phyloP scores from a whole-genome alignment of 495 filamentous ascomycete species.

The Pseudevernia furfuracea region DNA sequence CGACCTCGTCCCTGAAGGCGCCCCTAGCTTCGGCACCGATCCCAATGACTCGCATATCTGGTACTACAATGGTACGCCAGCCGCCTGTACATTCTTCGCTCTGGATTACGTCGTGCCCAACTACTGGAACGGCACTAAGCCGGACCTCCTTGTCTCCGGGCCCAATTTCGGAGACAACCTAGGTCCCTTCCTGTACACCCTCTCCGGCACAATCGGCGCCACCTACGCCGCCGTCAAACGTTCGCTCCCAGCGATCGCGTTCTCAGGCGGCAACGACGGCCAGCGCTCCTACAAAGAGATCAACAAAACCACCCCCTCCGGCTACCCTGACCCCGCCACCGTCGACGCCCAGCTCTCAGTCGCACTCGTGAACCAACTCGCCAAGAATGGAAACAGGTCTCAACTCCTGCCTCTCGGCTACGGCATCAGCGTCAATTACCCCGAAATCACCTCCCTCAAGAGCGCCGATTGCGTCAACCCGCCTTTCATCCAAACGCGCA shows the following conservation, averaged over 20 bases:
- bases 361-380: conserved; percentile 31
- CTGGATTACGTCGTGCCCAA: conserved; percentile 46
- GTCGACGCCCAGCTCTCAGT: conserved; percentile 32
- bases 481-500: conserved; percentile 31
- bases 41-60: conserved; percentile 38
- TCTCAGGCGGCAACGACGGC: conserved; percentile 28
- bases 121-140: conserved; percentile 32
- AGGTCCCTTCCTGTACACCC: conserved; percentile 35
- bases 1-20: conserved; percentile 27
- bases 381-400: conserved; percentile 26
- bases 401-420: conserved; percentile 35
- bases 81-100: conserved; percentile 34
- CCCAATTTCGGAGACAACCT: conserved; percentile 37
- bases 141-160: conserved; percentile 37
- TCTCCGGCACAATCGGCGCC: conserved; percentile 35
- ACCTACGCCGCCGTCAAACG: conserved; percentile 35
- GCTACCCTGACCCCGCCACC: conserved; percentile 32
- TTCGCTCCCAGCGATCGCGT: conserved; percentile 34
- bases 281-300: conserved; percentile 18
- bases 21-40: conserved; percentile 33
- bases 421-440: conserved; percentile 35
- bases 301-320: conserved; percentile 22
- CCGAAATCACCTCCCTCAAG: conserved; percentile 26
- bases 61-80: conserved; percentile 43
- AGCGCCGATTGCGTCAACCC: conserved; percentile 32